Evolutionary conservation across 1,284 basidiomycete genomes (phyloP), one percentile per base, ranked within the genome.

Genomic region (Neotropicomus parvogracilis): DNA sequence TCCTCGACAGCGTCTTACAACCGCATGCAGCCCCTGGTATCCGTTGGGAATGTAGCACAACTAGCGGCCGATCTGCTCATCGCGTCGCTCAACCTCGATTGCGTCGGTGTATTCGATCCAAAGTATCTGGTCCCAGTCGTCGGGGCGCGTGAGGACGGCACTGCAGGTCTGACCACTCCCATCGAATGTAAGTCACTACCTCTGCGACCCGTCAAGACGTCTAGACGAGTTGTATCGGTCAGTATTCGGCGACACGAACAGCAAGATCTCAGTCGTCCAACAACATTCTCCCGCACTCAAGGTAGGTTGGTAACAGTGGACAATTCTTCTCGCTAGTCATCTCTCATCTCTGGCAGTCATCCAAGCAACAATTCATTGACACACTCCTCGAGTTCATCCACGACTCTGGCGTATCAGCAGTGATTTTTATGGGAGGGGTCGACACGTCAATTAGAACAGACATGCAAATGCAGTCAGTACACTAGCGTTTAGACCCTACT

Each of bases 271-370:
- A 16, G 70, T 88, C 40, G 63, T 89, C 13, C 88, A 89, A 57
- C 88, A 91, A 58, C 72, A 88, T 48, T 88, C 88, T 10, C 89
- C 88, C 11, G 78, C 78, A 2, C 63, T 91, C 48, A 88, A 87
- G 72, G 88, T 83, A 44, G 17, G 65, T 55, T 17, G 10, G 17
- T 31, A 5, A 28, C 6, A 9, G 19, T 26, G 5, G 20, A 44
- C 28, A 8, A 31, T 24, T 32, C 26, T 46, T 33, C 49, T 41
- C 40, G 42, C 19, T 17, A 19, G 7, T 50, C 28, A 49, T 27
- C n/a, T n/a, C n/a, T n/a, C 36, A 3, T 44, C 33, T 26, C 29
- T 32, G 6, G 48, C 54, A 91, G 87, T 70, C 75, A 7, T 75
- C 71, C 55, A 91, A 91, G 65, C 75, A 82, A 53, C 75, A 79